Evolutionary conservation across 2,329 filamentous ascomycete genomes (phyloP), one percentile per base, ranked within the genome.

Genomic region (Helotiales sp.): DNA sequence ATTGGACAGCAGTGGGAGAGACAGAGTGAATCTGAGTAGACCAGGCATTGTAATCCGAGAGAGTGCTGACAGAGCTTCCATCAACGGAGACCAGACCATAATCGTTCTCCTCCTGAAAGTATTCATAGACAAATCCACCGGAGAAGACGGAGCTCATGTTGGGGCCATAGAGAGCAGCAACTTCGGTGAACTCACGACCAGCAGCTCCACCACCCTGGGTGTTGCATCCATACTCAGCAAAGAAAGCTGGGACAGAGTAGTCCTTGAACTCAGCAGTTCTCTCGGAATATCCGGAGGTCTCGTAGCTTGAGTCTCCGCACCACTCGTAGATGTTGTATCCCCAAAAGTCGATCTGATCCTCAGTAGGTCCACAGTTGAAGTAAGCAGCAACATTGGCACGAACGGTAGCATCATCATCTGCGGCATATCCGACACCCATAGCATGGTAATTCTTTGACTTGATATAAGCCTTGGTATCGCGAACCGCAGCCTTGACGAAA

Each of bases 271-370:
- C 93, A 65, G 90, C 76, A 67, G 91, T 91, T 72, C 93, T 90
- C 56, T 85, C 81, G 58, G 86, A 79, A 77, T 93, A 99, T 56
- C 91, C 90, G 6, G 95, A 97, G 58, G 79, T 72, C 42, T 79
- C 67, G 77, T 89, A 95, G 70, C 79, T 83, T 70, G 90, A 95
- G 66, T 92, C 74, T 65, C 93, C 93, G 74, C 93, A 99, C 93
- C 93, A 99, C 54, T 92, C 95, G 83, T 98, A 98, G 78, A 98
- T 96, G 82, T 98, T 99, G 88, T 98, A 98, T 59, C 95, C 95
- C 90, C 92, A 98, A 81, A 95, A 97, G 76, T 98, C 95, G 66
- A 98, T 96, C 63, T 87, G 75, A 71, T 76, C 75, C 10, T 79
- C 77, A 40, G 79, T 72, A 58, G 84, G 75, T 58, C 92, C 90